phyloP scores from a whole-genome alignment of 768 basidiomycete species.

The Pilatotrama ljubarskyi region DNA sequence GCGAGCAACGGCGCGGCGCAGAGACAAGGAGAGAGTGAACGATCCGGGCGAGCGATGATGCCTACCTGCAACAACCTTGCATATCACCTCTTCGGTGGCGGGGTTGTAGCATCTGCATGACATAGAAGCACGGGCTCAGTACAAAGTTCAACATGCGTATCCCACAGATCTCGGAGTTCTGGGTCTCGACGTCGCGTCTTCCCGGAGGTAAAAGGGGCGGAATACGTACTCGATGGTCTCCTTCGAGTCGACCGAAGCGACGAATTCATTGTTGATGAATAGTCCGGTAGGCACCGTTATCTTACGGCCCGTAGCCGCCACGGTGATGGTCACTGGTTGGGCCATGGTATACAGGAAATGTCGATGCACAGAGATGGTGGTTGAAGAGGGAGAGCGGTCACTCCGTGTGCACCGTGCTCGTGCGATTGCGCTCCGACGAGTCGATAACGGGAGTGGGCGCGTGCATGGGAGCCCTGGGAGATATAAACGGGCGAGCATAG shows the following conservation, averaged over 20 bases:
- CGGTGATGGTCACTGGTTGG: constrained; percentile 24
- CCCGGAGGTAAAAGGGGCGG: not conserved
- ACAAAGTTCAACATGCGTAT: not conserved
- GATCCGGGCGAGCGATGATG: not conserved
- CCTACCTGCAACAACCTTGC: constrained; percentile 57
- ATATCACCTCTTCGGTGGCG: constrained; percentile 73
- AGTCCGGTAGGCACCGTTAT: constrained; percentile 76
- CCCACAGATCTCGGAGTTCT: constrained; percentile 8
- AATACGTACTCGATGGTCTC: constrained; percentile 62
- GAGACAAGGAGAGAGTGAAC: not conserved
- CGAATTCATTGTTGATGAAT: constrained; percentile 91
- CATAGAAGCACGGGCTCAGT: constrained; percentile 11
- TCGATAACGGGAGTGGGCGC: constrained; percentile 8
- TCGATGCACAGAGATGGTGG: constrained; percentile 6
- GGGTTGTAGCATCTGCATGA: constrained; percentile 70
- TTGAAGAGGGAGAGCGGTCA: constrained; percentile 2
- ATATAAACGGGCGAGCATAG: constrained; percentile 6
- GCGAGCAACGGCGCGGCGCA: not conserved
- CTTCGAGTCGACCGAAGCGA: constrained; percentile 66
- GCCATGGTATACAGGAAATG: constrained; percentile 22
- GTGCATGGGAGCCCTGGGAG: constrained; percentile 2
- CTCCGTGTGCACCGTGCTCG: not conserved
- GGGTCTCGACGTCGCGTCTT: not conserved
- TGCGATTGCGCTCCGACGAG: not conserved
- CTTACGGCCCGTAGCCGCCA: constrained; percentile 33